These are phyloP conservation scores for Hericium rajendrae DNA, from an alignment of 768 basidiomycete genomes.

Conservation along the genomic window DNA sequence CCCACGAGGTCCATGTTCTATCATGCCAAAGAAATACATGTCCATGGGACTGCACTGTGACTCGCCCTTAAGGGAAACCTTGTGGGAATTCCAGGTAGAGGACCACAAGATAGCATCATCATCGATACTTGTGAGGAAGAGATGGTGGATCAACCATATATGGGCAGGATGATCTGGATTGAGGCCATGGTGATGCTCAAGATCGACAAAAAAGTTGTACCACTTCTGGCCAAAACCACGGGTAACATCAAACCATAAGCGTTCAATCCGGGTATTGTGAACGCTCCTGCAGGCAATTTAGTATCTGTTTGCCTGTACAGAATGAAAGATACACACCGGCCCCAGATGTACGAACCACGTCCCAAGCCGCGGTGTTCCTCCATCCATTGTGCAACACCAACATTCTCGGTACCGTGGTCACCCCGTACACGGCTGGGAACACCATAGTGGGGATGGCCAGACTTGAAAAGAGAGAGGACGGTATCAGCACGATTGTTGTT, in stretches of 20 bases:
- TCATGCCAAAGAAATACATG: constrained; percentile 25
- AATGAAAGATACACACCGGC: constrained; percentile 14
- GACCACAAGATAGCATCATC: constrained; percentile 23
- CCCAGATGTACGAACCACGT: constrained; percentile 22
- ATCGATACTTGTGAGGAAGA: constrained; percentile 27
- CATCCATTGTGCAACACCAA: constrained; percentile 18
- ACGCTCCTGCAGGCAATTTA: constrained; percentile 10
- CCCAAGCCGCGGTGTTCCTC: constrained; percentile 11
- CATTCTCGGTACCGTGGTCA: constrained; percentile 7
- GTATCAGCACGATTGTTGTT: constrained; percentile 7
- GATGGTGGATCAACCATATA: constrained; percentile 31
- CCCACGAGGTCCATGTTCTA: constrained; percentile 22
- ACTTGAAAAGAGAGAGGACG: constrained; percentile 13
- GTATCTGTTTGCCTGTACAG: not conserved
- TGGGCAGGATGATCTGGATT: constrained; percentile 19
- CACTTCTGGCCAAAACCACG: constrained; percentile 26
- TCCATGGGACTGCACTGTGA: constrained; percentile 17
- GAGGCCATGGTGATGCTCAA: constrained; percentile 27
- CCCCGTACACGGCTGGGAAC: too few relatives aligned
- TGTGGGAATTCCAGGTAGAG: constrained; percentile 28
- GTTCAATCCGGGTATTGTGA: constrained; percentile 31
- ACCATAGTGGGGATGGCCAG: not conserved
- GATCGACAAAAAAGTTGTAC: constrained; percentile 38
- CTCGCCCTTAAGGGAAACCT: constrained; percentile 14
- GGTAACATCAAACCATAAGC: constrained; percentile 31